Evolutionary conservation across 2,329 filamentous ascomycete species (phyloP).

Genomic region (Cordyceps javanica): DNA sequence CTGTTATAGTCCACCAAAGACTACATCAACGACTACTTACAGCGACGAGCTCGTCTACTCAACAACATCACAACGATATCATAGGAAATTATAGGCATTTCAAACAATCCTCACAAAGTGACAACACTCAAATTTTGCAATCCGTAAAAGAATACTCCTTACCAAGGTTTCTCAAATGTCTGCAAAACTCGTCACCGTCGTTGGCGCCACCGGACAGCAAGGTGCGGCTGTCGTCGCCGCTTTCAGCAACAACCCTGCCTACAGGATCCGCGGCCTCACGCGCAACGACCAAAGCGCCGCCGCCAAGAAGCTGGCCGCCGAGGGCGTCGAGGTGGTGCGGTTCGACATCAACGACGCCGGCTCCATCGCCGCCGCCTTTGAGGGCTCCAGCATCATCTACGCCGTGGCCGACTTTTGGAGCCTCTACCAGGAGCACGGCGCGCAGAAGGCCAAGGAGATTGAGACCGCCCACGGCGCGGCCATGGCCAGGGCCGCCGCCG

Average conservation of each 20-base stretch:
- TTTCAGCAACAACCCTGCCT: not conserved
- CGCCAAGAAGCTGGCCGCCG: not conserved
- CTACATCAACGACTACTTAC: too few relatives aligned
- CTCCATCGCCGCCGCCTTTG: not conserved
- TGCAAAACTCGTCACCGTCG: constrained; percentile 6
- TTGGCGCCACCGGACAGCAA: constrained; percentile 13
- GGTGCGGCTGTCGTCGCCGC: constrained; percentile 6
- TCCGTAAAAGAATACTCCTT: not conserved
- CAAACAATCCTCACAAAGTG: too few relatives aligned
- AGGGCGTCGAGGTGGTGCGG: constrained; percentile 40
- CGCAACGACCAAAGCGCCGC: not conserved
- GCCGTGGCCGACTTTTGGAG: constrained; percentile 30
- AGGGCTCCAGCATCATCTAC: constrained; percentile 27
- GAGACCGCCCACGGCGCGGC: constrained; percentile 36
- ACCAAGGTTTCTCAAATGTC: not conserved
- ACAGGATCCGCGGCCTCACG: not conserved
- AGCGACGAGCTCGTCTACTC: too few relatives aligned
- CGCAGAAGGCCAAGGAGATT: constrained; percentile 27
- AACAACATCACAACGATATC: too few relatives aligned
- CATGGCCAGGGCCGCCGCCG: constrained; percentile 34
- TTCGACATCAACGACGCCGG: constrained; percentile 44
- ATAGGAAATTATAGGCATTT: too few relatives aligned
- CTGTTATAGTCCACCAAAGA: too few relatives aligned
- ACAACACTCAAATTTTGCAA: not conserved
- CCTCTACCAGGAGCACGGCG: constrained; percentile 21